phyloP scores from a whole-genome alignment of 2,329 filamentous ascomycete species.

The Fusarium multiceps region DNA sequence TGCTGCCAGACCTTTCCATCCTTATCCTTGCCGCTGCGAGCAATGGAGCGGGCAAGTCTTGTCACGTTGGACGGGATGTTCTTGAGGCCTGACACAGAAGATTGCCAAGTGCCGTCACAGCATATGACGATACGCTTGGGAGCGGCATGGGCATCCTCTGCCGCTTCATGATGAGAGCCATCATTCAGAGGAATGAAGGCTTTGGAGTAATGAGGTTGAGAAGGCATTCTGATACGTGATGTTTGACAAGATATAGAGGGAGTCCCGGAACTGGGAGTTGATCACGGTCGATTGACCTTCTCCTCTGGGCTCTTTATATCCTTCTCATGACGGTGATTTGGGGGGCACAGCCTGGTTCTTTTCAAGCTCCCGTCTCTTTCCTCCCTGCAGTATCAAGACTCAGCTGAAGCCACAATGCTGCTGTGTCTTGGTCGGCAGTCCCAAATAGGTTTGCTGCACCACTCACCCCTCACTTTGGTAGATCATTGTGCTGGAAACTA shows the following conservation, averaged over 20 bases:
- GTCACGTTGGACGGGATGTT: slow-evolving; percentile 50
- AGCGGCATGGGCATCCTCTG: slow-evolving; percentile 16
- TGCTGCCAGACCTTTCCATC: slow-evolving; percentile 49
- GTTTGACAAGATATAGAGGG: neutral
- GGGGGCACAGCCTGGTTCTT: neutral
- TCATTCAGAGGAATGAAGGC: slow-evolving; percentile 29
- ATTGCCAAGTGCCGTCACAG: slow-evolving; percentile 54
- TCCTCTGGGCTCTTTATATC: slow-evolving; percentile 28
- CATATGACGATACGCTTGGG: slow-evolving; percentile 49
- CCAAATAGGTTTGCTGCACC: slow-evolving; percentile 23
- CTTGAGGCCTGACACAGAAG: slow-evolving; percentile 40
- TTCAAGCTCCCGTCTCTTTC: slow-evolving; percentile 4
- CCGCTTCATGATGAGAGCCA: slow-evolving; percentile 32
- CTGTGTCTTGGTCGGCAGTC: slow-evolving; percentile 30
- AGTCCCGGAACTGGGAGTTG: neutral
- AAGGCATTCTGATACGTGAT: slow-evolving; percentile 25
- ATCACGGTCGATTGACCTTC: neutral
- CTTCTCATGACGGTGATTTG: neutral
- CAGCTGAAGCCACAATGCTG: slow-evolving; percentile 34
- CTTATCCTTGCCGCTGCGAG: slow-evolving; percentile 40
- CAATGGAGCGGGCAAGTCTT: slow-evolving; percentile 48
- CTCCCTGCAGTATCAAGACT: slow-evolving; percentile 1
- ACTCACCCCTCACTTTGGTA: slow-evolving; percentile 32
- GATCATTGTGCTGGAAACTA: slow-evolving; percentile 17
- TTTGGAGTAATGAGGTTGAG: slow-evolving; percentile 9